Evolutionary conservation across 169 alveolate genomes (phyloP).

Genomic region (Eimeria falciformis): DNA sequence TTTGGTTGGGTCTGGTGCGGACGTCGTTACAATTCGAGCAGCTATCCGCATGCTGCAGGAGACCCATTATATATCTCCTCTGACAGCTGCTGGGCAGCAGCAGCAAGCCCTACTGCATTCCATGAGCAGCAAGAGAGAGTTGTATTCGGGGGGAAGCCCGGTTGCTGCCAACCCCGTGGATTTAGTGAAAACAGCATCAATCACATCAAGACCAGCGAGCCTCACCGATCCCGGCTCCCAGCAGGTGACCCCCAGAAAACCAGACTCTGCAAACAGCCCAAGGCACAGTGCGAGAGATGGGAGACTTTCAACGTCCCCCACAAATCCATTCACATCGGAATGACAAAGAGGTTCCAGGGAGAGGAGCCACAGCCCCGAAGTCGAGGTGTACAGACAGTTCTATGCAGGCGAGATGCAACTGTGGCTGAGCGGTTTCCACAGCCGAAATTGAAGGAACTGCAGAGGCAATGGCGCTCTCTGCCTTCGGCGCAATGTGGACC

Average conservation of each 20-base stretch:
- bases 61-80: slow-evolving; percentile 26
- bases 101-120: slow-evolving; percentile 32
- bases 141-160: slow-evolving; percentile 20
- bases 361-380: too few species aligned
- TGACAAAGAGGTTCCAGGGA: too few species aligned
- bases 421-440: too few species aligned
- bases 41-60: slow-evolving; percentile 34
- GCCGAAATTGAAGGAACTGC: too few species aligned
- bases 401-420: too few species aligned
- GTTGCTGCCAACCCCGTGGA: slow-evolving; percentile 18
- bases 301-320: background rate
- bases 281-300: background rate
- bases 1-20: slow-evolving; percentile 13
- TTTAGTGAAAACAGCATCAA: background rate
- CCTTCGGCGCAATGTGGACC: too few species aligned
- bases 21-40: background rate
- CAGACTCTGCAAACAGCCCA: background rate
- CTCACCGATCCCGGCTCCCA: slow-evolving; percentile 21
- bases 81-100: background rate
- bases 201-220: background rate
- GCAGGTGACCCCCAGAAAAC: background rate
- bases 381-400: too few species aligned
- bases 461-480: too few species aligned
- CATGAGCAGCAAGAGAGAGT: slow-evolving; percentile 25
- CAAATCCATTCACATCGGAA: slow-evolving; percentile 51